Percentiles rank a stretch among this genome's conserved stretches.
Evolutionary conservation across 2,329 filamentous ascomycete species (phyloP).

Genomic region (Arthroderma sp.): DNA sequence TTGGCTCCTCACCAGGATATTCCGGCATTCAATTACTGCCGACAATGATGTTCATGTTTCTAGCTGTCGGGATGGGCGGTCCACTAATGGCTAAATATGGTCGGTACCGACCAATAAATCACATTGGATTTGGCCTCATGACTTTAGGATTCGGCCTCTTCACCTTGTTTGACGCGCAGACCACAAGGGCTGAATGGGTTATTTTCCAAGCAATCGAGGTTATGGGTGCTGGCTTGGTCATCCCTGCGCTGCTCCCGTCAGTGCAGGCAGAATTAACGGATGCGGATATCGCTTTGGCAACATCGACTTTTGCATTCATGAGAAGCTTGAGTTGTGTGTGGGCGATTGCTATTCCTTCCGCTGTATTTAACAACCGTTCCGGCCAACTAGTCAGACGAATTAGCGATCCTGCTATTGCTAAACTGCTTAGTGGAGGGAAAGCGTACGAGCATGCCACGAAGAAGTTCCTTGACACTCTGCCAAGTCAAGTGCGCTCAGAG

Average conservation of each 20-base stretch:
- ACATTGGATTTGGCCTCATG: constrained; percentile 17
- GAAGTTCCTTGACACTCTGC: constrained; percentile 4
- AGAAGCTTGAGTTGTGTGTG: constrained; percentile 21
- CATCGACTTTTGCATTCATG: constrained; percentile 19
- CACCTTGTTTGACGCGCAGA: constrained; percentile 14
- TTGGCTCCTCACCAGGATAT: constrained; percentile 18
- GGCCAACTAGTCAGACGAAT: constrained; percentile 2
- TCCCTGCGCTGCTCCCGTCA: constrained; percentile 17
- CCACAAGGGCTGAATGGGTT: constrained; percentile 17
- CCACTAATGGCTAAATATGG: constrained; percentile 22
- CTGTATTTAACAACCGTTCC: constrained; percentile 19
- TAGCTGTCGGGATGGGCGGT: constrained; percentile 18
- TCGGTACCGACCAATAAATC: constrained; percentile 20
- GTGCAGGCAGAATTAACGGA: constrained; percentile 19
- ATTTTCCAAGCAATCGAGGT: constrained; percentile 19
- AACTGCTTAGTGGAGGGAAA: constrained; percentile 1
- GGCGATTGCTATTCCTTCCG: constrained; percentile 18
- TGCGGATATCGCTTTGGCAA: constrained; percentile 15
- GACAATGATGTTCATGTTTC: constrained; percentile 15
- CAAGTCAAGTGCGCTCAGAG: constrained; percentile 1
- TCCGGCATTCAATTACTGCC: constrained; percentile 23
- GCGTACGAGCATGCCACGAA: constrained; percentile 5
- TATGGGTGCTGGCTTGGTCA: constrained; percentile 16
- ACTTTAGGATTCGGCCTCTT: constrained; percentile 18
- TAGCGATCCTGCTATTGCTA: background rate